Base-by-base conservation (phyloP, 1,139 yeast species). In the Diutina siamensis region DNA sequence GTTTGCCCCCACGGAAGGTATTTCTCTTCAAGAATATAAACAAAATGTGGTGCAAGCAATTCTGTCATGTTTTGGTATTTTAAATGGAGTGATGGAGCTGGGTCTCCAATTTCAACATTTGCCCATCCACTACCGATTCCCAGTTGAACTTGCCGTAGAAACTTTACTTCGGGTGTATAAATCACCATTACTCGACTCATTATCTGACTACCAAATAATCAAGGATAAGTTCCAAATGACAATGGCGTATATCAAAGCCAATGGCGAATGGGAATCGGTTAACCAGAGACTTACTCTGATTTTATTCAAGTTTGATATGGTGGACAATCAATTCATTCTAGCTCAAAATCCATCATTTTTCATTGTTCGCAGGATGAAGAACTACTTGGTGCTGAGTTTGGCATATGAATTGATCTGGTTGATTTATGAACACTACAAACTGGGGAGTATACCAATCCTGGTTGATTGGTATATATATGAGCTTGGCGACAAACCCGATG, bases 361-460 rank as follows among this genome's bases (percentile, higher is more conserved):
- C 46, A 53, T 70, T 46, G 57, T 70, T 33, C 62, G 61, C 35
- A 58, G 58, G 46, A 67, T 68, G 66, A 62, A 63, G 46, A 64
- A 61, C 48, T 64, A 67, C 53, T 62, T 69, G 48, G 67, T 63
- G 13, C 63, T 71, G 19, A 64, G 71, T 47, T 60, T 71, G 47
- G 57, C 58, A 40, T 67, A 66, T 51, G 76, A 71, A 52, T 53
- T 71, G 56, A 65, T 68, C 22, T 69, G 71, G 71, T 57, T 62
- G 40, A 63, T 69, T 35, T 67, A 65, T 53, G 59, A 62, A 46
- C 50, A 57, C 47, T 60, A 59, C 45, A 48, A 48, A 25, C 44
- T 46, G 13, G 46, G 32, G 7, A 48, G 21, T 27, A 28, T 41
- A 15, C 45, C 28, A 33, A 38, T 45, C 7, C 47, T 22, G 8